Evolutionary conservation across 2,329 filamentous ascomycete species (phyloP), one percentile per base, ranked within the genome.

Genomic region (Trichoderma polysporum): DNA sequence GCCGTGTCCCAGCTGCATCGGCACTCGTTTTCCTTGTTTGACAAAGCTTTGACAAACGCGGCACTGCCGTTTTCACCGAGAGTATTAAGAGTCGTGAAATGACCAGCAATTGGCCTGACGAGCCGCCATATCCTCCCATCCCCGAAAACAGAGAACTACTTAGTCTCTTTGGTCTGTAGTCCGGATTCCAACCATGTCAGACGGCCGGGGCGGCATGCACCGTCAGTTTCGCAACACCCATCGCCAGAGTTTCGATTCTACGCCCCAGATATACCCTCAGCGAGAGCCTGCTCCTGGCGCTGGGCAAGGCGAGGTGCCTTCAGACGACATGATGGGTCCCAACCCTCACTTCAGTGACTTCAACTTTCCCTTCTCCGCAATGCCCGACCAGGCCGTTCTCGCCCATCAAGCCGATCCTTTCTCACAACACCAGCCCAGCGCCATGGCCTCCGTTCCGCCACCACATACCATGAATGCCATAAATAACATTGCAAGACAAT

Each of bases 271-370:
- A 22, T 75, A 73, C 66, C 71, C 67, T 31, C 67, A 65, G 15
- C 69, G 54, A 33, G 67, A 68, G 62, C 69, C 72, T 12, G 41
- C 41, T 67, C 66, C 69, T 47, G 65, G 69, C 67, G 69, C 69
- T 62, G 68, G 73, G 64, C 70, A 72, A 39, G 69, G 70, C 58
- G 67, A 59, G 31, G 68, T 70, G 35, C 66, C 70, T 37, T 66
- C 72, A 25, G 68, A 73, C 68, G 65, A 71, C 70, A 72, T 82
- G 72, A 81, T 84, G 71, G 81, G 85, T 69, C 71, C 79, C 37
- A 45, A 37, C 33, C 76, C 81, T 17, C 82, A 84, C 58, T 88
- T 87, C 72, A 78, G 79, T 68, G 82, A 85, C 69, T 87, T 86
- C 71, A 76, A 82, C 25, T 87, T 86, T 70, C 73, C 83, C 3